Evolutionary conservation across 768 basidiomycete species (phyloP).

Genomic region (Pleurotus eryngii): DNA sequence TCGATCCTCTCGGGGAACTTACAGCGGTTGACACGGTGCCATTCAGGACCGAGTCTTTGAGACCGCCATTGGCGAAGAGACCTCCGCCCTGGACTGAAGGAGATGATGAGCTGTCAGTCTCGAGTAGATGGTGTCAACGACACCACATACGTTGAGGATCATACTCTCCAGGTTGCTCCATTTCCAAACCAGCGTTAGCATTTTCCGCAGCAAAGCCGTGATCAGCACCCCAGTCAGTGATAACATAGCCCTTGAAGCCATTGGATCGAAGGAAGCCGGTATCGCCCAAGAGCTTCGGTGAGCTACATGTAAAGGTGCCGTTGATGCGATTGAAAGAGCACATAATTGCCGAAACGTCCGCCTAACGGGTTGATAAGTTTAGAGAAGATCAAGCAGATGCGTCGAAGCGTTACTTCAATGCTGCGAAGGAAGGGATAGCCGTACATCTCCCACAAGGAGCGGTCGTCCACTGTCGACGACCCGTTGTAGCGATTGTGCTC

Average conservation of each 20-base stretch:
- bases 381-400: too few species aligned
- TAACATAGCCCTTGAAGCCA: conserved; percentile 15
- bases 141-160: neutral
- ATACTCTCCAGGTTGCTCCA: conserved; percentile 17
- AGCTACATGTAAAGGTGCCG: conserved; percentile 43
- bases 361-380: too few species aligned
- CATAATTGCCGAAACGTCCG: conserved; percentile 34
- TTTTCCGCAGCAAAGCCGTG: conserved; percentile 18
- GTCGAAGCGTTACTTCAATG: conserved; percentile 11
- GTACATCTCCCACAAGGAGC: conserved; percentile 31
- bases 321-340: conserved; percentile 31
- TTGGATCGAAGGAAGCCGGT: conserved; percentile 11
- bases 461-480: conserved; percentile 29
- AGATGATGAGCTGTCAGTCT: too few species aligned
- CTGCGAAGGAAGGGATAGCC: conserved; percentile 17
- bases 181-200: conserved; percentile 19
- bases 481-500: conserved; percentile 14
- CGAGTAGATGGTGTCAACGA: too few species aligned
- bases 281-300: conserved; percentile 27
- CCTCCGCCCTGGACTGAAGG: neutral
- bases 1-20: neutral
- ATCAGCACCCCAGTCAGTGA: conserved; percentile 18
- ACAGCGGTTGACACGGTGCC: conserved; percentile 1
- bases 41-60: neutral
- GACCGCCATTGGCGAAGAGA: neutral